Evolutionary conservation across 805 yeast genomes (phyloP), one percentile per base, ranked within the genome.

Genomic region (Ogataea paraovalis): DNA sequence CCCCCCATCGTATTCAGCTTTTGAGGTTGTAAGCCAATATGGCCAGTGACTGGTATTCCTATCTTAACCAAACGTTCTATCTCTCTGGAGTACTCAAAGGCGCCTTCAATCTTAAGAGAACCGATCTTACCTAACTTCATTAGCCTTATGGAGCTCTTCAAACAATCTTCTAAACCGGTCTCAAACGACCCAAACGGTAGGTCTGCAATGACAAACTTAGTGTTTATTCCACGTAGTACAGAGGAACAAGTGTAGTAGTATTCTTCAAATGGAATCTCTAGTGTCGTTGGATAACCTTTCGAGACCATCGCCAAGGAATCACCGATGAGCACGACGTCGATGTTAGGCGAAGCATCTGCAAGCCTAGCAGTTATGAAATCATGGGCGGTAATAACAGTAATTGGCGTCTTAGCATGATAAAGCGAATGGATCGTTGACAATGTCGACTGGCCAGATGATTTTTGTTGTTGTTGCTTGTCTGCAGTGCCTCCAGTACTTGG

Each of bases 251-350:
- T 88, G 61, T 81, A 85, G 27, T 85, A 64, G 69, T 89, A 87
- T 63, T 94, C 92, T 10, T 88, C 91, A 44, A 89, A 77, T 2
- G 83, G 75, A 23, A 94, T 67, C 57, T 86, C 86, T 50, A 84
- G 81, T 0, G 98, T 85, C 38, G 85, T 82, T 2, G 73, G 73
- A 60, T 85, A 83, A 0, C 99, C 99, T 52, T 88, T 73, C 0
- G 96, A 76, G 1, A 87, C 91, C 97, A 90, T 92, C 0, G 97
- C 89, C 22, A 94, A 68, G 0, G 97, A 91, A 65, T 92, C 99
- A 3, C 99, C 99, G 3, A 92, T 83, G 2, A 92, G 73, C 6
- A 83, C 72, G 48, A 83, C 74, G 56, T 92, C 97, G 2, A 81
- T 73, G 0, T 77, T 75, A 0, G 91, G 79, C 16, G 73, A 64